Conservation (phyloP, 1,139 yeast species). For the Nadsonia starkeyi-henricii region DNA sequence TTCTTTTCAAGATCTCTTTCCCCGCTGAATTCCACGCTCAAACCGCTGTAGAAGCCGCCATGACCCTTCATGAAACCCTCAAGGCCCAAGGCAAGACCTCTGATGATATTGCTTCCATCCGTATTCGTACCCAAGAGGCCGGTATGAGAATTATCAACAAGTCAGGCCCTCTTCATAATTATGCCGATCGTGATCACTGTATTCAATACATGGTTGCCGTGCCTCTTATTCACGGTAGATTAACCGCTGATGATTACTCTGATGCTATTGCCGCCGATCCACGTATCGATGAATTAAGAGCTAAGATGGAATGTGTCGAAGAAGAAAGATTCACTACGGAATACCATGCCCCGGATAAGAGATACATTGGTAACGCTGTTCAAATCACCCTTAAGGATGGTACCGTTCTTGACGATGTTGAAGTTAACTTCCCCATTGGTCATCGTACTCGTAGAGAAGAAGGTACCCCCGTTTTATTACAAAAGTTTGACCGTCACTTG, state of each 20-base stretch:
- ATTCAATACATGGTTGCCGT: slow-evolving; percentile 48
- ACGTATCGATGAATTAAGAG: slow-evolving; percentile 36
- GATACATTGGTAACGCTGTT: slow-evolving; percentile 43
- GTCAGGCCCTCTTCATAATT: slow-evolving; percentile 43
- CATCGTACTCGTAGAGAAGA: slow-evolving; percentile 44
- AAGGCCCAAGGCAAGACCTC: slow-evolving; percentile 29
- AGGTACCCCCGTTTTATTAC: slow-evolving; percentile 39
- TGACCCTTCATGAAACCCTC: slow-evolving; percentile 30
- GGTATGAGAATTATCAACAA: slow-evolving; percentile 46
- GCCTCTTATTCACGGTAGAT: slow-evolving; percentile 39
- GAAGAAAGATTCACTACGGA: slow-evolving; percentile 35
- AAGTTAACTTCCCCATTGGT: slow-evolving; percentile 44
- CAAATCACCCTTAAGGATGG: slow-evolving; percentile 40
- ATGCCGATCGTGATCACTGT: slow-evolving; percentile 51
- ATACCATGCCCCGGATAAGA: slow-evolving; percentile 42
- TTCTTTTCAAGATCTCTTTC: slow-evolving; percentile 43
- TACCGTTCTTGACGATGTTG: slow-evolving; percentile 36
- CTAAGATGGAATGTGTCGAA: slow-evolving; percentile 40
- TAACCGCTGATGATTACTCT: slow-evolving; percentile 43
- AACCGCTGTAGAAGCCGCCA: slow-evolving; percentile 46
- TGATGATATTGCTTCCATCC: slow-evolving; percentile 35
- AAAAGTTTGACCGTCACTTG: slow-evolving; percentile 38
- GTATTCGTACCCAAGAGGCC: slow-evolving; percentile 45
- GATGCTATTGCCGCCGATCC: slow-evolving; percentile 39
- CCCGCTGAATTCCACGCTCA: slow-evolving; percentile 62